Percentiles rank a stretch among this genome's conserved stretches.
phyloP scores from a whole-genome alignment of 306 rosid species.

The Luffa acutangula region DNA sequence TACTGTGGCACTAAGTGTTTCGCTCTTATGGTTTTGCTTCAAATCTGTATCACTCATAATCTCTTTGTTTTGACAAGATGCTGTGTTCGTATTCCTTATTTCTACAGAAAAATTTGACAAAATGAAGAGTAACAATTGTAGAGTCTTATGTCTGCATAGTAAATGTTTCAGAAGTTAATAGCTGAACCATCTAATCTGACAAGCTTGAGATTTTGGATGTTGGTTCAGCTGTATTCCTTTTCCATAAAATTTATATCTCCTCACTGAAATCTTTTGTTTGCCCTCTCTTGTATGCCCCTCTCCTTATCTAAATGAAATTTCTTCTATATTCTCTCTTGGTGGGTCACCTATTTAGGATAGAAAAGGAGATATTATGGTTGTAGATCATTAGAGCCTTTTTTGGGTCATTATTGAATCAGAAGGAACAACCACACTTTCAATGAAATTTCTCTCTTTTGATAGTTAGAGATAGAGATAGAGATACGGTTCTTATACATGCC shows the following conservation, averaged over 20 bases:
- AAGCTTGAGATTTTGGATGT: background rate
- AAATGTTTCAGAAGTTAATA: background rate
- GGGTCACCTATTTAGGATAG: background rate
- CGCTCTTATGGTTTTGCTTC: background rate
- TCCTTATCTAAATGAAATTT: background rate
- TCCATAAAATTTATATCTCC: background rate
- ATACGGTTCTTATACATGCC: background rate
- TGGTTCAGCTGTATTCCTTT: background rate
- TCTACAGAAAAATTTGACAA: background rate
- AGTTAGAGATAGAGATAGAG: background rate
- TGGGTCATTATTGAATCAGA: background rate
- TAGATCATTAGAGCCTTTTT: background rate
- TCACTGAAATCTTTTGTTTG: background rate
- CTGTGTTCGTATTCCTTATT: background rate
- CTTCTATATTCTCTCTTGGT: background rate
- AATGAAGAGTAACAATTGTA: background rate
- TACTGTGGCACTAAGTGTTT: background rate
- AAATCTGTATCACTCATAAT: background rate
- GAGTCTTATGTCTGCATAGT: background rate
- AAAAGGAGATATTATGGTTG: background rate
- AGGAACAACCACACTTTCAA: background rate
- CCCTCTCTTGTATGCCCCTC: background rate
- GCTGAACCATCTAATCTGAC: background rate
- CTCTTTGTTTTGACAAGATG: background rate
- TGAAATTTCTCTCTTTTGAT: background rate